Evolutionary conservation across 1,139 yeast species (phyloP), one percentile per base, ranked within the genome.

Genomic region (Hyphopichia buzzinii): DNA sequence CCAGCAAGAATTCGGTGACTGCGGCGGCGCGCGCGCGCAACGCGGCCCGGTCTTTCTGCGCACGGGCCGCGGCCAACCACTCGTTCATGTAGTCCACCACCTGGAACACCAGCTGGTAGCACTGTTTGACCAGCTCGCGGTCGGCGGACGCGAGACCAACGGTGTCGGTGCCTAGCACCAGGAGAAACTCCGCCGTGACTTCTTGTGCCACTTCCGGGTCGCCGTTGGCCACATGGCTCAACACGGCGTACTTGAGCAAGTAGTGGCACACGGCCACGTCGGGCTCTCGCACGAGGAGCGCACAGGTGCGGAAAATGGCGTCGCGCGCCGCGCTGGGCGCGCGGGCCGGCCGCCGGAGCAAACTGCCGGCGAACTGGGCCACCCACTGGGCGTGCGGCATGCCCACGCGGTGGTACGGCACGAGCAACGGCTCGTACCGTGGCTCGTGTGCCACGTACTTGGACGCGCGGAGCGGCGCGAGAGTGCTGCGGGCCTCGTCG

Each of bases 11-110:
- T 1, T 44, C 46, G 34, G 77, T 77, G 3, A 71, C 71, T 17
- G 52, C 48, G 14, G 49, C 47, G 4, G 74, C 58, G 23, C 23
- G 23, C 23, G 23, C 23, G 23, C 23, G 23, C 23, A 19, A 19
- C 8, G 8, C 23, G 8, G 23, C 23, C 8, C 23, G 23, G 38
- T 67, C 67, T 23, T 58, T 49, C 25, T 54, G 57, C 25, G 57
- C 44, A 32, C 50, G 39, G 3, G 71, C 67, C 3, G 62, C 54
- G 2, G 76, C 67, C 10, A 55, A 52, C 96, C 97, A 89, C 46
- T 85, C 87, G 42, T 82, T 79, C 41, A 90, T 77, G 52, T 90
- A 89, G 51, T 94, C 98, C 27, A 90, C 64, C 3, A 90, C 79
- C 24, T 81, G 78, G 50, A 92, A 87, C 0, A 90, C 74, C 0